phyloP scores from a whole-genome alignment of 176 grass and related monocot species.

The Otatea glauca region DNA sequence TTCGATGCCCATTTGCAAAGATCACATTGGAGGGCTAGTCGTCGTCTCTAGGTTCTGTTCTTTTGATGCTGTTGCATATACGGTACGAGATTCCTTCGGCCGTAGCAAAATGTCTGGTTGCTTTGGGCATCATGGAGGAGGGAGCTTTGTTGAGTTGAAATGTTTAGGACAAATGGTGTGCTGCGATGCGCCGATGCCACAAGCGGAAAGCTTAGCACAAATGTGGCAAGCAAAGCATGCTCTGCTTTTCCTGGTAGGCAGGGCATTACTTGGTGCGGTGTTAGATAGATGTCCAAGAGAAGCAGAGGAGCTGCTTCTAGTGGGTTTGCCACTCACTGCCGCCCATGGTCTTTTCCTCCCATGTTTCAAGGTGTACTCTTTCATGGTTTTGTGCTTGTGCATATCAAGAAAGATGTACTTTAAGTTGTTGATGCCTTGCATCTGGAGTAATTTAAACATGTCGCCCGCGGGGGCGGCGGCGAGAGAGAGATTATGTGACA shows the following conservation, averaged over 20 bases:
- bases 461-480: too few species aligned
- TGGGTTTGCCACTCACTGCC: slow-evolving; percentile 43
- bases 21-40: slow-evolving; percentile 24
- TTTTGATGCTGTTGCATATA: slow-evolving; percentile 52
- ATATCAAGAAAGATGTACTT: slow-evolving; percentile 43
- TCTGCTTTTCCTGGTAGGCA: slow-evolving; percentile 30
- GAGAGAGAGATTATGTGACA: not conserved
- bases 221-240: slow-evolving; percentile 40
- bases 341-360: slow-evolving; percentile 35
- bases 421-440: slow-evolving; percentile 2
- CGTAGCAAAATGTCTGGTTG: slow-evolving; percentile 12
- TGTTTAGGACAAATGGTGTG: slow-evolving; percentile 43
- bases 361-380: slow-evolving; percentile 41
- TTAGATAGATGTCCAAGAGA: slow-evolving; percentile 19
- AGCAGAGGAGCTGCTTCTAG: slow-evolving; percentile 34
- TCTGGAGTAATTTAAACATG: not conserved
- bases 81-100: slow-evolving; percentile 37
- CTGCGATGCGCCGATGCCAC: slow-evolving; percentile 14
- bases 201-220: slow-evolving; percentile 36
- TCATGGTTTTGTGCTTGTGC: slow-evolving; percentile 40
- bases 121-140: slow-evolving; percentile 28
- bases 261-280: slow-evolving; percentile 36
- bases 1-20: slow-evolving; percentile 36
- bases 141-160: slow-evolving; percentile 31
- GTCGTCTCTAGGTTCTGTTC: slow-evolving; percentile 22